Conservation (phyloP, 257 asterid species). For the Solanum pennellii region DNA sequence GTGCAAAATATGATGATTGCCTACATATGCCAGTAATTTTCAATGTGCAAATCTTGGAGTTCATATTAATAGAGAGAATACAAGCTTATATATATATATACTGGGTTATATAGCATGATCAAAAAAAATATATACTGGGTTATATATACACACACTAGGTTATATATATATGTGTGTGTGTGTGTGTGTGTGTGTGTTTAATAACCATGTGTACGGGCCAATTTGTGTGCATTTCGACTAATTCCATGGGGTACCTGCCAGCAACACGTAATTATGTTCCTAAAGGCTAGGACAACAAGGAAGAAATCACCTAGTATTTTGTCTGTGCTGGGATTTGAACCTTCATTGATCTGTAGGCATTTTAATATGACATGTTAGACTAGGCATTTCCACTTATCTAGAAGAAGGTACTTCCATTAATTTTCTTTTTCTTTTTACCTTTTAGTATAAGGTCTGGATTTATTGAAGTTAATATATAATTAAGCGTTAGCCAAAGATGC, state of each 20-base stretch:
- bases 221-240: not conserved
- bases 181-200: not conserved
- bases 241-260: not conserved
- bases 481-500: not conserved
- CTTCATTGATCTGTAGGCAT: not conserved
- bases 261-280: not conserved
- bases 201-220: not conserved
- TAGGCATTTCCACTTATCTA: not conserved
- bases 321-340: not conserved
- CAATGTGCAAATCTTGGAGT: not conserved
- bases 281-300: not conserved
- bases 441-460: not conserved
- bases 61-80: not conserved
- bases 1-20: not conserved
- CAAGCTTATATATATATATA: not conserved
- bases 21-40: not conserved
- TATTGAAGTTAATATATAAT: not conserved
- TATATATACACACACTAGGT: not conserved
- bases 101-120: too few species aligned
- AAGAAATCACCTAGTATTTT: not conserved
- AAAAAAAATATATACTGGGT: too few species aligned
- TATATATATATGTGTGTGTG: too few species aligned
- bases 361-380: not conserved
- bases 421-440: not conserved
- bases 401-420: not conserved